A percentile compares a stretch with the other conserved stretches of the same genome.
phyloP scores from a whole-genome alignment of 352 stramenopile genomes.

The Phytophthora crassamura region DNA sequence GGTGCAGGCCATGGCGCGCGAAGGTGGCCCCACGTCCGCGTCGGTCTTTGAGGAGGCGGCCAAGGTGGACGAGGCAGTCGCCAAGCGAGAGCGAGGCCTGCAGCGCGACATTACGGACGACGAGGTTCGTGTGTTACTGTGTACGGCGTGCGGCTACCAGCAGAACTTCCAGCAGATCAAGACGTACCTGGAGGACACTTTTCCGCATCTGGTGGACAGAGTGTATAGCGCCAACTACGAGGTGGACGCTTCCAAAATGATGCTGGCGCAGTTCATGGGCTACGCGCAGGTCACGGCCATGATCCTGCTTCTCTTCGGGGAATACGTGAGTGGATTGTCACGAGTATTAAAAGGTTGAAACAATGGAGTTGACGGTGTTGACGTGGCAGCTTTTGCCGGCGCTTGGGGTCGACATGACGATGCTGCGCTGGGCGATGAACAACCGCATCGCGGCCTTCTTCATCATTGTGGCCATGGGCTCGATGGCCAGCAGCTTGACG shows the following conservation, averaged over 20 bases:
- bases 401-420: conserved; percentile 49
- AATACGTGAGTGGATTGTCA: conserved; percentile 50
- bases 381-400: conserved; percentile 53
- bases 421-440: conserved; percentile 72
- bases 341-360: background rate
- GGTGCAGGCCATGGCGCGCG: conserved; percentile 30
- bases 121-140: conserved; percentile 69
- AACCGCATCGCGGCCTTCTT: conserved; percentile 78
- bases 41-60: conserved; percentile 27
- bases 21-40: background rate
- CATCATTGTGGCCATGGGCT: conserved; percentile 70
- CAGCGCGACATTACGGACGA: conserved; percentile 61
- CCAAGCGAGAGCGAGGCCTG: conserved; percentile 19
- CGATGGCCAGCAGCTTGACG: conserved; percentile 64
- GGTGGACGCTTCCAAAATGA: conserved; percentile 56
- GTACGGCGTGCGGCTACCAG: conserved; percentile 80
- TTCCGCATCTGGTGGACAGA: conserved; percentile 73
- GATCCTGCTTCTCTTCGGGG: conserved; percentile 67
- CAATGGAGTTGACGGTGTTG: background rate
- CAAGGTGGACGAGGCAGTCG: conserved; percentile 15
- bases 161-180: conserved; percentile 83
- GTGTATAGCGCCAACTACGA: conserved; percentile 69
- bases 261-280: conserved; percentile 50
- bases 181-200: conserved; percentile 72
- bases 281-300: conserved; percentile 62